phyloP scores from a whole-genome alignment of 2,329 filamentous ascomycete species.

The Periconia sp. region DNA sequence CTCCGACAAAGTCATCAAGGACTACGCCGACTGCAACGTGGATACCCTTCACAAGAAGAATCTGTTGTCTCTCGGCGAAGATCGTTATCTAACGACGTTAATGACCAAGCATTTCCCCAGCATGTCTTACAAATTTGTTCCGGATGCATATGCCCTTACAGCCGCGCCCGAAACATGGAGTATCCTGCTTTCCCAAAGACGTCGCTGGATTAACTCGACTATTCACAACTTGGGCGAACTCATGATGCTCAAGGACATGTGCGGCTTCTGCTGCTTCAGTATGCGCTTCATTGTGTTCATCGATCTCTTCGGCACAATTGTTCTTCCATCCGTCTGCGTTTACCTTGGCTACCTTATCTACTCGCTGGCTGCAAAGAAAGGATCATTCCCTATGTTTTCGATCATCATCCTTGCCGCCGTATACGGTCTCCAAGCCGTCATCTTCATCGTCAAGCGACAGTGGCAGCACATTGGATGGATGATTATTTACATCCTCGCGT shows the following conservation, averaged over 20 bases:
- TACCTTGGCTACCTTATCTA: conserved; percentile 92
- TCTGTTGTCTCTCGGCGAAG: conserved; percentile 88
- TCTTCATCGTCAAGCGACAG: conserved; percentile 95
- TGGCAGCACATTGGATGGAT: conserved; percentile 99
- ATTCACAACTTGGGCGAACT: conserved; percentile 95
- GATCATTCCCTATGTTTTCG: conserved; percentile 84
- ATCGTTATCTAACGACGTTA: conserved; percentile 94
- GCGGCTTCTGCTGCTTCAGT: conserved; percentile 97
- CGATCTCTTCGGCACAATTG: conserved; percentile 90
- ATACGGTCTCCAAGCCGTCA: conserved; percentile 93
- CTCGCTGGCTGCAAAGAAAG: conserved; percentile 68
- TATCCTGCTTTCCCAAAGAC: conserved; percentile 93
- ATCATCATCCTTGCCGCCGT: conserved; percentile 88
- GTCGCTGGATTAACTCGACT: conserved; percentile 99
- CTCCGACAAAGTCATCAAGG: conserved; percentile 81
- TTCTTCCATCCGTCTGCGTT: conserved; percentile 84
- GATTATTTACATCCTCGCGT: conserved; percentile 97
- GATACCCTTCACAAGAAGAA: conserved; percentile 98
- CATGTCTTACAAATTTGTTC: conserved; percentile 96
- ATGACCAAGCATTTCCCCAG: conserved; percentile 98
- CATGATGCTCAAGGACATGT: conserved; percentile 89
- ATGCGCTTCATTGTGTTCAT: conserved; percentile 98
- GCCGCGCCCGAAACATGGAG: conserved; percentile 94
- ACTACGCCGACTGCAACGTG: conserved; percentile 87
- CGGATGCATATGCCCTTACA: conserved; percentile 90